Evolutionary conservation across 768 basidiomycete genomes (phyloP).

Genomic region (Mycena epipterygia): DNA sequence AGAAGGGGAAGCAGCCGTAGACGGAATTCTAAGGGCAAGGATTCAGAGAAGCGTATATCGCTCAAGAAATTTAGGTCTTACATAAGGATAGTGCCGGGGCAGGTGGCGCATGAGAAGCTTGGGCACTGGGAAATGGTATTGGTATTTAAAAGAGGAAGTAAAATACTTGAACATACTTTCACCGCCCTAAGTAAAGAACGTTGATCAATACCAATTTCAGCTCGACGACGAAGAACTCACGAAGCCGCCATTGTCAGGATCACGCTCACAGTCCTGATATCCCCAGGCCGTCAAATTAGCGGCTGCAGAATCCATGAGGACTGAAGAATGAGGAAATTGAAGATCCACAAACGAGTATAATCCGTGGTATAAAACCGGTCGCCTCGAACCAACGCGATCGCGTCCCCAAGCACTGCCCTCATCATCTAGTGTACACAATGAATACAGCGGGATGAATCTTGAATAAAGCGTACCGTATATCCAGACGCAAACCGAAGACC

Average conservation of each 20-base stretch:
- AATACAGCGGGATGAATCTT: no score
- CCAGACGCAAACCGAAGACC: constrained; percentile 73
- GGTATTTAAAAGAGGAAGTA: not conserved
- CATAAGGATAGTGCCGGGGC: constrained; percentile 56
- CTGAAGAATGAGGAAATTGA: not conserved
- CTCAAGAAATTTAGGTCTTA: constrained; percentile 23
- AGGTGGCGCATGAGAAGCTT: constrained; percentile 62
- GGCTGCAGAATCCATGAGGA: constrained; percentile 41
- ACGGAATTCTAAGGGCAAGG: constrained; percentile 62
- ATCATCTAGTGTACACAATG: constrained; percentile 48
- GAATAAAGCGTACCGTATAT: constrained; percentile 57
- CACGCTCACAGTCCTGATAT: constrained; percentile 61
- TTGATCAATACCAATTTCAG: not conserved
- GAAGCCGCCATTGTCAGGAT: constrained; percentile 55
- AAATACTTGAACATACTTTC: constrained; percentile 42
- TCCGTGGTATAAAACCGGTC: constrained; percentile 68
- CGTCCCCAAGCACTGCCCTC: constrained; percentile 66
- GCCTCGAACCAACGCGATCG: constrained; percentile 65
- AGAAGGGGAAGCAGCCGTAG: constrained; percentile 78
- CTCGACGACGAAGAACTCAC: constrained; percentile 3
- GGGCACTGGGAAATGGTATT: constrained; percentile 51
- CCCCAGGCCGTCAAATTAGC: constrained; percentile 65
- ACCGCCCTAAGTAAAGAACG: constrained; percentile 40
- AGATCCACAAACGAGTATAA: constrained; percentile 57
- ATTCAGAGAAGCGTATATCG: constrained; percentile 38